Conservation (phyloP, 805 yeast species). For the Lipomyces anomalus region DNA sequence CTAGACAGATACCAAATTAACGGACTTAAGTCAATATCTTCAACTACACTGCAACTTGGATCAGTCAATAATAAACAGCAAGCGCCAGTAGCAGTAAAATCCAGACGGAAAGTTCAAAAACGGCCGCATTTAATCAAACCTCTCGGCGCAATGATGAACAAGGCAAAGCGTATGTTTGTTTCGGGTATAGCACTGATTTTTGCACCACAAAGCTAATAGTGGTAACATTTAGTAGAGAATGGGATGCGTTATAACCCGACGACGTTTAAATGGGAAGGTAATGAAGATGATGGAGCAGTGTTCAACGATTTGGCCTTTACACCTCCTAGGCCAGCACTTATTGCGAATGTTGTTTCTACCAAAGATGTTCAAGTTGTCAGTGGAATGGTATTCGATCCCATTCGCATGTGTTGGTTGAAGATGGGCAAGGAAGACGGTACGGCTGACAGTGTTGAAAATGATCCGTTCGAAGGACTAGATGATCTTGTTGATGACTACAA, state of each 20-base stretch:
- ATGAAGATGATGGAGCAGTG: conserved; percentile 49
- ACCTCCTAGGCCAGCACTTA: conserved; percentile 36
- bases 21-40: too few species aligned
- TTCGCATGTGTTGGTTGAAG: conserved; percentile 55
- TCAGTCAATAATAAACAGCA: too few species aligned
- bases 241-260: conserved; percentile 52
- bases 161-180: conserved; percentile 8
- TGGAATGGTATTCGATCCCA: conserved; percentile 57
- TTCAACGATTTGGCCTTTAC: conserved; percentile 40
- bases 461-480: conserved; percentile 22
- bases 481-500: conserved; percentile 13
- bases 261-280: conserved; percentile 57
- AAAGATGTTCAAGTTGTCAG: conserved; percentile 43
- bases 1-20: too few species aligned
- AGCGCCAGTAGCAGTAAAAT: too few species aligned
- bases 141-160: conserved; percentile 16
- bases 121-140: conserved; percentile 22
- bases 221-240: conserved; percentile 12
- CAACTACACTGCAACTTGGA: too few species aligned
- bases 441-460: conserved; percentile 37
- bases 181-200: too few species aligned
- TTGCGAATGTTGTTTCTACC: conserved; percentile 24
- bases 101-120: conserved; percentile 12
- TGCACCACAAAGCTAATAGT: neutral
- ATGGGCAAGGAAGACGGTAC: conserved; percentile 43